Evolutionary conservation across 805 yeast species (phyloP), one percentile per base, ranked within the genome.

Genomic region (Wickerhamomyces chaumierensis): DNA sequence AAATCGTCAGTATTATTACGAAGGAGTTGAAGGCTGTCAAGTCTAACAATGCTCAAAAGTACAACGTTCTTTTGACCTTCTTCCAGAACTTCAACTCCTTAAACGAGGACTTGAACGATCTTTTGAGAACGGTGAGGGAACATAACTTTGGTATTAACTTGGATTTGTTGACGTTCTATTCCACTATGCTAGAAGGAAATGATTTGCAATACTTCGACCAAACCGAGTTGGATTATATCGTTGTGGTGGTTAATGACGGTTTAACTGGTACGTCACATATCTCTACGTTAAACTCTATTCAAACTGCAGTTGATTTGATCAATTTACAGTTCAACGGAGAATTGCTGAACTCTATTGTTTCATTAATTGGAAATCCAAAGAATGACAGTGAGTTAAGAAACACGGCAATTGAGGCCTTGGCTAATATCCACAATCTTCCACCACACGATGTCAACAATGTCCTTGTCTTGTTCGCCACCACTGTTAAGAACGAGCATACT

Each of bases 331-430:
- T 48, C 36, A 45, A 49, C 36, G 54, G 45, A 6, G 33, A 37
- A 1, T 31, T 53, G 17, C 41, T 47, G 1, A 35, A 41, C 7
- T 48, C 63, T 23, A 64, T 68, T 3, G 47, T 60, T 11, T 48
- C 53, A 2, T 57, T 58, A 31, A 66, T 64, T 5, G 39, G 51
- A 0, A 51, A 59, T 2, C 42, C 62, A 3, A 58, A 65, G 31
- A 50, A 54, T 23, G 66, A 57, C 33, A 52, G 62, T 39, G 68
- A 62, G 28, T 47, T 63, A 5, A 51, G 68, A 41, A 63, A 58
- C 33, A 43, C 45, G n/a, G 63, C 69, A 1, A 53, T 63, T 15
- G 47, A 45, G 31, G 55, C 53, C 3, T 33, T 63, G 12, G 60
- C 61, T 12, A 38, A 45, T 23, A 39, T 63, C 36, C 48, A 46